These are phyloP conservation scores for Polyporus arcularius DNA, from an alignment of 768 basidiomycete species.

Conservation along the genomic window DNA sequence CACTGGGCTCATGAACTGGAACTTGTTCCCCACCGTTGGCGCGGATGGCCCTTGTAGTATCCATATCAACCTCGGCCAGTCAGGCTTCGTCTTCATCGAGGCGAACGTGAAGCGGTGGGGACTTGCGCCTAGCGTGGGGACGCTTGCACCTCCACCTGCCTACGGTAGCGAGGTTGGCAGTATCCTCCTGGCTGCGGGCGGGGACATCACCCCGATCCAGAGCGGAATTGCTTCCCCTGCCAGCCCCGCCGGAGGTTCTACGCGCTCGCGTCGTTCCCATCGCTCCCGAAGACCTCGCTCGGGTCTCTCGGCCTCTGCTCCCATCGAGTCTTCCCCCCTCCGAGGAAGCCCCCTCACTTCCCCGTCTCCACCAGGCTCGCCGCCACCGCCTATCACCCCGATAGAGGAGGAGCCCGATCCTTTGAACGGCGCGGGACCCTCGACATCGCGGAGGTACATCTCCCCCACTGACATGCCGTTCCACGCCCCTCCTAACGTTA, in stretches of 20 bases:
- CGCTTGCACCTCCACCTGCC: constrained; percentile 95
- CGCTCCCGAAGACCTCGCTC: constrained; percentile 59
- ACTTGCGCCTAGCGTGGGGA: constrained; percentile 94
- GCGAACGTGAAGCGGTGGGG: constrained; percentile 99
- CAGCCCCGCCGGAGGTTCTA: constrained; percentile 47
- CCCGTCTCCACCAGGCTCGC: constrained; percentile 48
- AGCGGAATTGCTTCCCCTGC: constrained; percentile 44
- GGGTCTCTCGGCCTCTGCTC: constrained; percentile 40
- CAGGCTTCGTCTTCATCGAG: constrained; percentile 98
- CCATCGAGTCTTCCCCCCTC: constrained; percentile 65
- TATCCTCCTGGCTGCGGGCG: constrained; percentile 91
- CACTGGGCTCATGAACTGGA: constrained; percentile 84
- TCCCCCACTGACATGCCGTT: constrained; percentile 67
- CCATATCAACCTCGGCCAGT: constrained; percentile 96
- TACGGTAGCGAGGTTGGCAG: constrained; percentile 97
- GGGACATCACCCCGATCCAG: constrained; percentile 32
- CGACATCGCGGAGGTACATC: constrained; percentile 52
- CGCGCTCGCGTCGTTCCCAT: constrained; percentile 57
- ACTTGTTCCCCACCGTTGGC: constrained; percentile 96
- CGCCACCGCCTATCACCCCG: constrained; percentile 72
- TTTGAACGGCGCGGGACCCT: constrained; percentile 46
- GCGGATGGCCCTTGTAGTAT: constrained; percentile 96
- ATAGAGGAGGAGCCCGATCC: constrained; percentile 64
- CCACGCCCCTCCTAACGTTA: constrained; percentile 51
- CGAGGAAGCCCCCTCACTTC: constrained; percentile 49